These are phyloP conservation scores for Allomyces macrogynus DNA, from an alignment of 192 early-diverging fungal genomes.

Conservation along the genomic window DNA sequence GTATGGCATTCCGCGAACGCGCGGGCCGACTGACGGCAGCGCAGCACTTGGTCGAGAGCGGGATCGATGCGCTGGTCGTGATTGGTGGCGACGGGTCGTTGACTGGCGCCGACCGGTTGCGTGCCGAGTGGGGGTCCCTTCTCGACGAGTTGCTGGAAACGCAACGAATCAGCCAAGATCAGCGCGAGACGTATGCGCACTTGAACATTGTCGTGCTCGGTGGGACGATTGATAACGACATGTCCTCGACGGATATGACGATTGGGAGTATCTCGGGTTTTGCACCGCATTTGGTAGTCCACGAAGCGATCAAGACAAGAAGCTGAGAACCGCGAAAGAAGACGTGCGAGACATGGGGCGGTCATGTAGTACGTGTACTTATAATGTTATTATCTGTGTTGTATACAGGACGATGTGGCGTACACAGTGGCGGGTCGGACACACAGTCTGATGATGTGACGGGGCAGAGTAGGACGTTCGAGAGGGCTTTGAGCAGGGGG, in stretches of 20 bases:
- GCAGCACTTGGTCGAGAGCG: conserved; percentile 65
- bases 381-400: no score
- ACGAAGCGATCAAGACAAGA: no score
- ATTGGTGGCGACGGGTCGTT: conserved; percentile 93
- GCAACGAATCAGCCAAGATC: conserved; percentile 31
- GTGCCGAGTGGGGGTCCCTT: conserved; percentile 75
- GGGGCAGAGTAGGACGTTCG: no score
- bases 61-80: conserved; percentile 86
- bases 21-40: conserved; percentile 67
- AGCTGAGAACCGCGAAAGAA: no score
- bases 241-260: conserved; percentile 74
- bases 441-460: no score
- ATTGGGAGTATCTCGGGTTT: conserved; percentile 82
- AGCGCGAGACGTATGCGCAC: conserved; percentile 34
- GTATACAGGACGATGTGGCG: no score
- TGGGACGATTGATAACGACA: conserved; percentile 93
- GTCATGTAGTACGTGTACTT: no score
- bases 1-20: conserved; percentile 59
- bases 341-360: no score
- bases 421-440: no score
- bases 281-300: conserved; percentile 94
- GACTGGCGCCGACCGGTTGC: conserved; percentile 80
- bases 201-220: conserved; percentile 91
- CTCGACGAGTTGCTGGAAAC: conserved; percentile 47
- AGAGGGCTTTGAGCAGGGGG: no score